These are phyloP conservation scores for Podaxis carcinomalis DNA, from an alignment of 768 basidiomycete genomes.

Conservation along the genomic window DNA sequence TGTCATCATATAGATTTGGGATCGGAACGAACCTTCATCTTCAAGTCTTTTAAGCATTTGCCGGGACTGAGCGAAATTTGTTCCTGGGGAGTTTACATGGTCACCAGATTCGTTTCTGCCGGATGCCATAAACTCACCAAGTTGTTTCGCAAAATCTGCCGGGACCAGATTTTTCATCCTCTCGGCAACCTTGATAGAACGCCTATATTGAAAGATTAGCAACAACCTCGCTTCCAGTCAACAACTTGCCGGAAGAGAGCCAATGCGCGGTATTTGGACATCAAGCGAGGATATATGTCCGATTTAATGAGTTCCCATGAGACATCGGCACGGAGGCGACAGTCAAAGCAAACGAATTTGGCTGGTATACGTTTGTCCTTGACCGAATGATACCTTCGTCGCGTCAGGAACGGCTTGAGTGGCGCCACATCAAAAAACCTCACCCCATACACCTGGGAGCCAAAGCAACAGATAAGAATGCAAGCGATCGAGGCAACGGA, in stretches of 20 bases:
- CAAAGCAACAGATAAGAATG: background rate
- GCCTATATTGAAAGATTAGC: constrained; percentile 29
- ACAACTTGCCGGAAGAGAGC: constrained; percentile 59
- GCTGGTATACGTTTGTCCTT: constrained; percentile 55
- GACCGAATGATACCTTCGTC: constrained; percentile 54
- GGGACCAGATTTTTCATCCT: constrained; percentile 35
- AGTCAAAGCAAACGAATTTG: constrained; percentile 71
- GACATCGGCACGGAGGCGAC: constrained; percentile 60
- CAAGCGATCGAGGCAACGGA: background rate
- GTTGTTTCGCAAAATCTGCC: constrained; percentile 52
- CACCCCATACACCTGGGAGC: constrained; percentile 59
- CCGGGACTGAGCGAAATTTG: constrained; percentile 47
- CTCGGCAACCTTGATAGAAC: constrained; percentile 70
- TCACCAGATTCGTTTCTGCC: background rate
- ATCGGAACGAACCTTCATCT: constrained; percentile 49
- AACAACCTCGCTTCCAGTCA: background rate
- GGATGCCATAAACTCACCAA: constrained; percentile 39
- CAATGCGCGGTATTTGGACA: constrained; percentile 63
- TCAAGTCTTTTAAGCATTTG: constrained; percentile 69
- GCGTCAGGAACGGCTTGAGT: background rate
- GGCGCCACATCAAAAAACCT: background rate
- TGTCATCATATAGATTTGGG: background rate
- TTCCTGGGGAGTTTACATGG: constrained; percentile 31
- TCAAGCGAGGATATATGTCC: constrained; percentile 51
- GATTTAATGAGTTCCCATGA: constrained; percentile 69